Percentiles rank a stretch among this genome's conserved stretches.
Evolutionary conservation across 148 eudicot genomes (phyloP).

Genomic region (Vaccinium darrowii): DNA sequence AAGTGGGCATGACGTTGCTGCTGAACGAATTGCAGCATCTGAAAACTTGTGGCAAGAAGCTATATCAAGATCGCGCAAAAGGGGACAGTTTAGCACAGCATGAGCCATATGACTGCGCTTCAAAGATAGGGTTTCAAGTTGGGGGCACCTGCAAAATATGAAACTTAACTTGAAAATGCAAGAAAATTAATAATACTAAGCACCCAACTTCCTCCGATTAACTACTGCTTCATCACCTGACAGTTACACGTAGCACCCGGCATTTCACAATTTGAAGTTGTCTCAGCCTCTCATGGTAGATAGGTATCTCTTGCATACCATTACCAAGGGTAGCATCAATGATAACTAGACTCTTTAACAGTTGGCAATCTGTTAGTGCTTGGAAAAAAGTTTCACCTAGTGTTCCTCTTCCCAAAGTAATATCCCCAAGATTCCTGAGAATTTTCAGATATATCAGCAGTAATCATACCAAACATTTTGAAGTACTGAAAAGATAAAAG

Average conservation of each 20-base stretch:
- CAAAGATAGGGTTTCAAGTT: conserved; percentile 74
- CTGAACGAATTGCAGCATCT: conserved; percentile 92
- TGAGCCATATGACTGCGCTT: conserved; percentile 95
- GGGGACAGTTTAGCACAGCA: conserved; percentile 88
- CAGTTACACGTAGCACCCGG: conserved; percentile 77
- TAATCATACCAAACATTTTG: neutral
- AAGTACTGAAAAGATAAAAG: neutral
- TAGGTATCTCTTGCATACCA: conserved; percentile 80
- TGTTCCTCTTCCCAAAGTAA: conserved; percentile 76
- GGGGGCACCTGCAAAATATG: conserved; percentile 70
- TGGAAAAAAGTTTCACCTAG: conserved; percentile 75
- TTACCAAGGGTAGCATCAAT: conserved; percentile 81
- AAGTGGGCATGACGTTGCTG: conserved; percentile 80
- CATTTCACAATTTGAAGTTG: conserved; percentile 82
- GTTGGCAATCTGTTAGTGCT: conserved; percentile 62
- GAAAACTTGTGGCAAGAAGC: conserved; percentile 98
- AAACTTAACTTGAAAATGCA: conserved; percentile 11
- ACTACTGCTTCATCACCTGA: conserved; percentile 47
- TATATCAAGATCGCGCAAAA: conserved; percentile 77
- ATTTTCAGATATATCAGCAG: conserved; percentile 22
- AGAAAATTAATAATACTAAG: neutral
- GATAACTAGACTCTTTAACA: conserved; percentile 65
- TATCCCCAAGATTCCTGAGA: conserved; percentile 72
- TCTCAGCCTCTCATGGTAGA: conserved; percentile 71
- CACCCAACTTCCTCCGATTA: conserved; percentile 1